phyloP scores from a whole-genome alignment of 108 stramenopile species.

The Cyclostephanos tholiformis region DNA sequence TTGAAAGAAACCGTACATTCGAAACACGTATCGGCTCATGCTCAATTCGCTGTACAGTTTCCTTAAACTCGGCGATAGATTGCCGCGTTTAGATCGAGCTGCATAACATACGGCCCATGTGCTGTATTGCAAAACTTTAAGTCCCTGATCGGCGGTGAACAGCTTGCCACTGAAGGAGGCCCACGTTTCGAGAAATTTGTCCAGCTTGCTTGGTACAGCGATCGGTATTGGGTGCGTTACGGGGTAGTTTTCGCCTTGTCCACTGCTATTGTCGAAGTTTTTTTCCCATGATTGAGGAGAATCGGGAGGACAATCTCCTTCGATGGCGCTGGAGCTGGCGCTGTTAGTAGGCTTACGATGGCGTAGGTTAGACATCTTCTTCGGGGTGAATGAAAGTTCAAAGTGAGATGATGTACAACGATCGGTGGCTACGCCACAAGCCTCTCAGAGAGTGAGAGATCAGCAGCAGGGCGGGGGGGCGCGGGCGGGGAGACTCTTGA shows the following conservation, averaged over 20 bases:
- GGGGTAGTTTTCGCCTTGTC: background rate
- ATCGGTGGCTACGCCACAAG: too few species aligned
- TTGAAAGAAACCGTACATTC: constrained; percentile 68
- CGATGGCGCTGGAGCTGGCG: background rate
- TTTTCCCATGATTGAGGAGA: constrained; percentile 1
- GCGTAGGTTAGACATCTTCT: constrained; percentile 2
- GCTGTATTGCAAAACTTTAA: constrained; percentile 76
- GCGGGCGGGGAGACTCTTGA: too few species aligned
- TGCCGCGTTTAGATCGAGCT: constrained; percentile 35
- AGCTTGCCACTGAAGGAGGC: constrained; percentile 31
- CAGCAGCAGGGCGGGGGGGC: too few species aligned
- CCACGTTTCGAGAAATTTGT: constrained; percentile 30
- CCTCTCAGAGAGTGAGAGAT: too few species aligned
- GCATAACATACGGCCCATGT: constrained; percentile 61
- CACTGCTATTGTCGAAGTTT: background rate
- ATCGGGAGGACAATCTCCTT: constrained; percentile 4
- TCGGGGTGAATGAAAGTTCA: too few species aligned
- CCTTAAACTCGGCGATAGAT: constrained; percentile 31
- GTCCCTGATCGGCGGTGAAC: constrained; percentile 58
- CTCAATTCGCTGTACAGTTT: constrained; percentile 60
- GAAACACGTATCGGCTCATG: constrained; percentile 68
- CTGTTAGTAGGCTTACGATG: constrained; percentile 10
- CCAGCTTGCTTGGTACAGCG: constrained; percentile 15
- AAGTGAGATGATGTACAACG: too few species aligned
- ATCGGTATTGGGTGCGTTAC: too few species aligned